These are phyloP conservation scores for Agaricus bisporus DNA, from an alignment of 768 basidiomycete species.

Conservation along the genomic window DNA sequence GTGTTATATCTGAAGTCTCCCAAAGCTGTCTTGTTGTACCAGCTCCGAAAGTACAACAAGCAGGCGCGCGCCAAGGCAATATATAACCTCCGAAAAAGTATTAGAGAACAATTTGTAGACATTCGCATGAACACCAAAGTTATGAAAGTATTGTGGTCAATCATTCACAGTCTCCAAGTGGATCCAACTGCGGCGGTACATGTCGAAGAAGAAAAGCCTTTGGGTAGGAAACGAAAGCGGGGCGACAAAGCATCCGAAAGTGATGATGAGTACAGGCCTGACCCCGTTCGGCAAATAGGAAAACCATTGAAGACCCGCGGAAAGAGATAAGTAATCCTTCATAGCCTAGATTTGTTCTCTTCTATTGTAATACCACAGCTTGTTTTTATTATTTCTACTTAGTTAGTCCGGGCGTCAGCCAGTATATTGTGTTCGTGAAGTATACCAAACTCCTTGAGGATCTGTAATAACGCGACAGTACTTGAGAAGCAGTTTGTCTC, in stretches of 20 bases:
- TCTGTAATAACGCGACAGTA: slow-evolving; percentile 77
- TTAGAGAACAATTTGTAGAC: slow-evolving; percentile 55
- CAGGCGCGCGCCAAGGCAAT: slow-evolving; percentile 51
- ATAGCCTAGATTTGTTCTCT: neutral
- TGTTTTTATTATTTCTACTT: neutral
- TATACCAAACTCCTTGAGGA: slow-evolving; percentile 65
- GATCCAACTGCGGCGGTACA: slow-evolving; percentile 27
- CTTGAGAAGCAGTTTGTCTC: slow-evolving; percentile 84
- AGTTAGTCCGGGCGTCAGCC: slow-evolving; percentile 23
- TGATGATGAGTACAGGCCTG: slow-evolving; percentile 44
- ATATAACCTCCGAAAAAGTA: slow-evolving; percentile 45
- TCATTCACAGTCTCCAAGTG: slow-evolving; percentile 36
- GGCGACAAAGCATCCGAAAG: slow-evolving; percentile 29
- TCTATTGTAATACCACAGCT: neutral
- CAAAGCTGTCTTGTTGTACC: slow-evolving; percentile 61
- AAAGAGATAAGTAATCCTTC: slow-evolving; percentile 21
- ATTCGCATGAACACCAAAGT: slow-evolving; percentile 58
- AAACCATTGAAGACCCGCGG: slow-evolving; percentile 35
- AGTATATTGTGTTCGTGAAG: slow-evolving; percentile 58
- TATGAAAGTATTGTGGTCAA: slow-evolving; percentile 50
- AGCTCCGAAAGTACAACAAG: slow-evolving; percentile 37
- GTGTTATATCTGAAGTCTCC: neutral
- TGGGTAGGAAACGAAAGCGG: slow-evolving; percentile 19
- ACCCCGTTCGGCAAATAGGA: slow-evolving; percentile 33
- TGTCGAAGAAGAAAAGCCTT: slow-evolving; percentile 10